phyloP scores from a whole-genome alignment of 176 grass and related monocot species.

The Lolium rigidum region DNA sequence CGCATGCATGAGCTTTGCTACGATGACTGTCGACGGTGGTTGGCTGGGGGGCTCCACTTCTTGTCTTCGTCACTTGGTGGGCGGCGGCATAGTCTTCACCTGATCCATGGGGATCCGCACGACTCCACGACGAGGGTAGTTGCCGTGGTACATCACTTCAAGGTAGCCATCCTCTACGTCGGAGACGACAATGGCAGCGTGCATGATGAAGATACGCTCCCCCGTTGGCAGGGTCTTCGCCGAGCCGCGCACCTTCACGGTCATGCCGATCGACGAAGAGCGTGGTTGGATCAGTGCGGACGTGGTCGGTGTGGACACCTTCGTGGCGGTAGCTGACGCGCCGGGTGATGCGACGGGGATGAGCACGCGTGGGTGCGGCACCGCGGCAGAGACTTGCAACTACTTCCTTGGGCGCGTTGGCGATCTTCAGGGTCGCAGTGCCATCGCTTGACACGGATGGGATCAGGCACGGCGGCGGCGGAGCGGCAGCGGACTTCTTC shows the following conservation, averaged over 20 bases:
- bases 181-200: not conserved
- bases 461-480: not conserved
- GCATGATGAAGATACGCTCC: not conserved
- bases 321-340: not conserved
- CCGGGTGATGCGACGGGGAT: not conserved
- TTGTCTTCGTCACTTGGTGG: not conserved
- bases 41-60: too few relatives aligned
- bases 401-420: not conserved
- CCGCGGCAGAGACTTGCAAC: not conserved
- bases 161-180: not conserved
- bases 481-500: not conserved
- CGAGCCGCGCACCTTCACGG: not conserved
- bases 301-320: not conserved
- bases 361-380: not conserved
- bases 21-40: too few relatives aligned
- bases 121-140: not conserved
- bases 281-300: not conserved
- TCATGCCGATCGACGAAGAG: not conserved
- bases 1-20: too few relatives aligned
- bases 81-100: not conserved
- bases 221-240: not conserved
- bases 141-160: not conserved
- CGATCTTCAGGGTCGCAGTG: not conserved
- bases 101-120: not conserved
- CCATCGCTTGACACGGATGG: not conserved